These are phyloP conservation scores for Aspergillus homomorphus DNA, from an alignment of 495 filamentous ascomycete species.

Conservation along the genomic window DNA sequence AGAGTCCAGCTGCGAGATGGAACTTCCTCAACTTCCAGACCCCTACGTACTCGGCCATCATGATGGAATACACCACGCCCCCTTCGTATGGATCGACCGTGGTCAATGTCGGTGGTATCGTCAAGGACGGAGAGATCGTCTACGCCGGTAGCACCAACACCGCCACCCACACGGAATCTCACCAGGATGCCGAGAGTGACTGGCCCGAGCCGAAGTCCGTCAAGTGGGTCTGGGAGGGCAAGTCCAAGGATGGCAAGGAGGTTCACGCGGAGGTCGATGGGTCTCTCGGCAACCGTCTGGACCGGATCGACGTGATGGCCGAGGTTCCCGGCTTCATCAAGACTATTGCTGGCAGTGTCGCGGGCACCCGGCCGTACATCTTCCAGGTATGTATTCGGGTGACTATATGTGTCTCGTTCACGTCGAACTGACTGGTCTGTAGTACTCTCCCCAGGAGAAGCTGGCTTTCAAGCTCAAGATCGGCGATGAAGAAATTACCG, in stretches of 20 bases:
- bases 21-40: constrained; percentile 91
- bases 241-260: constrained; percentile 69
- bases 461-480: constrained; percentile 77
- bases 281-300: constrained; percentile 63
- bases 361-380: constrained; percentile 92
- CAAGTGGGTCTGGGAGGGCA: constrained; percentile 76
- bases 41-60: constrained; percentile 75
- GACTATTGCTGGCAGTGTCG: constrained; percentile 79
- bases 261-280: constrained; percentile 68
- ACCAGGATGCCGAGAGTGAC: constrained; percentile 70
- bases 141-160: constrained; percentile 61
- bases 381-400: constrained; percentile 68
- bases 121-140: constrained; percentile 76
- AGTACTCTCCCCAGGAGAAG: constrained; percentile 65
- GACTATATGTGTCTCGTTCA: neutral
- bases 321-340: constrained; percentile 96
- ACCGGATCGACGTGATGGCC: constrained; percentile 93
- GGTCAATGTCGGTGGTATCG: constrained; percentile 80
- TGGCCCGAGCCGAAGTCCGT: constrained; percentile 83
- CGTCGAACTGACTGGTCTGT: constrained; percentile 12
- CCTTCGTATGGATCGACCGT: constrained; percentile 86
- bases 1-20: constrained; percentile 73
- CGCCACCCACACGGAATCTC: constrained; percentile 63
- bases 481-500: constrained; percentile 68
- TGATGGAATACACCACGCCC: constrained; percentile 98